Percentiles rank a stretch among this genome's conserved stretches.
These are phyloP conservation scores for Pichia scutulata DNA, from an alignment of 805 yeast genomes.

Conservation along the genomic window DNA sequence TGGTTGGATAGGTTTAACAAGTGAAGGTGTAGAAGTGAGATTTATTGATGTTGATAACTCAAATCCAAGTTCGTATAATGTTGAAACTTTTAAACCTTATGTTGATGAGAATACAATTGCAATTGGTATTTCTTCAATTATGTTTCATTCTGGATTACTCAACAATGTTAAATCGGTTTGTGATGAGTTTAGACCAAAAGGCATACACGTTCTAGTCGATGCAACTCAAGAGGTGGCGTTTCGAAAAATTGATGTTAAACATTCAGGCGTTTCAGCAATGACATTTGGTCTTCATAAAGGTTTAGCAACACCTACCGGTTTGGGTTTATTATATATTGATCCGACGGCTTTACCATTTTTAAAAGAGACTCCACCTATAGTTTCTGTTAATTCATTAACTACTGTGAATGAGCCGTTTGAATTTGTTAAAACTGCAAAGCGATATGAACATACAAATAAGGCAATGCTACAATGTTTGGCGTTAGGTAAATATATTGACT, in stretches of 20 bases:
- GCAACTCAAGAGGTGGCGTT: slow-evolving; percentile 10
- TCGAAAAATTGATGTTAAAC: slow-evolving; percentile 3
- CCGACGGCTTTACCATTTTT: background rate
- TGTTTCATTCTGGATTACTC: slow-evolving; percentile 7
- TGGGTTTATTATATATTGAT: background rate
- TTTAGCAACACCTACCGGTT: slow-evolving; percentile 2
- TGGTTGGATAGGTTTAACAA: slow-evolving; percentile 4
- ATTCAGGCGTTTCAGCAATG: slow-evolving; percentile 4
- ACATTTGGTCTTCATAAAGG: slow-evolving; percentile 3
- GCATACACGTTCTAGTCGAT: slow-evolving; percentile 9
- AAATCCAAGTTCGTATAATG: background rate
- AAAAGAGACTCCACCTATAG: background rate
- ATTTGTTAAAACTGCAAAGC: background rate
- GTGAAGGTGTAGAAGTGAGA: slow-evolving; percentile 1
- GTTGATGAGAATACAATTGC: slow-evolving; percentile 6
- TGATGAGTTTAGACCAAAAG: slow-evolving; percentile 1
- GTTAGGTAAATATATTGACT: slow-evolving; percentile 1
- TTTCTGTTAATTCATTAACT: background rate
- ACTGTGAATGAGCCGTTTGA: background rate
- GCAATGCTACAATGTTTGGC: slow-evolving; percentile 1
- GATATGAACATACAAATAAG: slow-evolving; percentile 3
- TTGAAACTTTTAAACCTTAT: background rate
- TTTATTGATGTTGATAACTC: background rate
- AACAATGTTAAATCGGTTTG: slow-evolving; percentile 6
- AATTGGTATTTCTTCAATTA: slow-evolving; percentile 3